These are phyloP conservation scores for Teunomyces funiuensis DNA, from an alignment of 805 yeast genomes.

Conservation along the genomic window DNA sequence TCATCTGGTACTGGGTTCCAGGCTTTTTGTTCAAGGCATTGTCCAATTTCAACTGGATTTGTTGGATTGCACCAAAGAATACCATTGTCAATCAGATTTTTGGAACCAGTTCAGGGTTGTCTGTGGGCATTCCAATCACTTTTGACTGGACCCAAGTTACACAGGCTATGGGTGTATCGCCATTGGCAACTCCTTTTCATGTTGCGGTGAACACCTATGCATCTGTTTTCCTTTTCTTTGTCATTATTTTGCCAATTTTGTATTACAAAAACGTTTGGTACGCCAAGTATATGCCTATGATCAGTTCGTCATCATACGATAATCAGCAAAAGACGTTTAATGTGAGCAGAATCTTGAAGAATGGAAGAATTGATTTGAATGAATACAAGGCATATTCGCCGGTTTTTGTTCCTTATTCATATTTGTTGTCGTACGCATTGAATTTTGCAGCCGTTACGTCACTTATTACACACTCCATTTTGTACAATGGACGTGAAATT, in stretches of 20 bases:
- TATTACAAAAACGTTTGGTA: slow-evolving; percentile 23
- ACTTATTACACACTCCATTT: slow-evolving; percentile 17
- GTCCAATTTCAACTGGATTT: slow-evolving; percentile 30
- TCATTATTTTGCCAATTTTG: slow-evolving; percentile 15
- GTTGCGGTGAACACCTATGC: slow-evolving; percentile 19
- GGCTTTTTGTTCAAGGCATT: slow-evolving; percentile 25
- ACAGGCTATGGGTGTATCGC: slow-evolving; percentile 18
- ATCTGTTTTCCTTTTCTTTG: slow-evolving; percentile 16
- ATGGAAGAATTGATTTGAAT: slow-evolving; percentile 15
- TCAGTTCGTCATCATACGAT: slow-evolving; percentile 19
- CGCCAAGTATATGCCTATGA: slow-evolving; percentile 23
- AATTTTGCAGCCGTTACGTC: slow-evolving; percentile 22
- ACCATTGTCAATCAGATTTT: slow-evolving; percentile 23
- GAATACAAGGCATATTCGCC: slow-evolving; percentile 20
- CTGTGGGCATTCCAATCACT: slow-evolving; percentile 27
- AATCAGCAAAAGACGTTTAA: slow-evolving; percentile 17
- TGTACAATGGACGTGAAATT: slow-evolving; percentile 21
- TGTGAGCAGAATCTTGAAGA: slow-evolving; percentile 17
- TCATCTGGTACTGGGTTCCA: slow-evolving; percentile 31
- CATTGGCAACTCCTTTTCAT: slow-evolving; percentile 18
- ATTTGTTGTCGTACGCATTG: slow-evolving; percentile 20
- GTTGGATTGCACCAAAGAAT: slow-evolving; percentile 30
- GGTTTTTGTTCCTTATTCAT: slow-evolving; percentile 19
- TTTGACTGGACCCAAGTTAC: slow-evolving; percentile 31
- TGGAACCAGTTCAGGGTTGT: slow-evolving; percentile 27